Base-by-base conservation (phyloP, 306 rosid genomes). In the Cucumis hystrix region DNA sequence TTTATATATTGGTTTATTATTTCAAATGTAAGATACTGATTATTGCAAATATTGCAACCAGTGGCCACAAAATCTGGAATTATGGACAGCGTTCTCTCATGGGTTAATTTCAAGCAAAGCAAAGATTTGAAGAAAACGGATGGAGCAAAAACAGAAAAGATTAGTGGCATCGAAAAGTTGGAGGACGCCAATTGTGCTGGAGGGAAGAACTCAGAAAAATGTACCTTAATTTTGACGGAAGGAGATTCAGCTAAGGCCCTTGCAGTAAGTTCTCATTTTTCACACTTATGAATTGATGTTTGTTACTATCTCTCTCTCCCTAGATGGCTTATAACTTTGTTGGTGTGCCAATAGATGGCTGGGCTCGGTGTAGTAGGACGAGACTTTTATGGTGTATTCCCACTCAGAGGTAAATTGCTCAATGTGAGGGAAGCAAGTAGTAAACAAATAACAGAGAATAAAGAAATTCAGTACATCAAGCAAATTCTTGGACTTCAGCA, bases 211-310 rank as follows among this genome's bases (percentile, higher is more conserved):
- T 95, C 98, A 8, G 97, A 92, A 0, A 86, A 86, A 76, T 95
- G 98, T 80, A 95, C 98, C 63, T 84, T 92, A 92, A 92, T 95
- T 78, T 84, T 95, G 85, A 95, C 98, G 0, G 98, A 95, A 84
- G 98, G 98, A 79, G 98, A 95, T 83, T 95, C 98, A 14, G 98
- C 97, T 0, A 95, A 95, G 86, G 97, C 98, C 60, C 97, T 95
- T 81, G 97, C 98, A 4, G 98, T 92, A 87, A 83, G 97, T 84
- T 33, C n/a, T 67, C 28, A 62, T 39, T 39, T 68, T 11, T 47
- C 1, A 16, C 43, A 13, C 57, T 52, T 52, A 17, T 3, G n/a
- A 17, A 52, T 25, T 35, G 13, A 55, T 67, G 7, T 62, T 39
- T 45, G 37, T 21, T 45, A 9, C 49, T 43, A 2, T 5, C 73